Conservation (phyloP, 139 green algal genomes). For the Mychonastes homosphaera region DNA sequence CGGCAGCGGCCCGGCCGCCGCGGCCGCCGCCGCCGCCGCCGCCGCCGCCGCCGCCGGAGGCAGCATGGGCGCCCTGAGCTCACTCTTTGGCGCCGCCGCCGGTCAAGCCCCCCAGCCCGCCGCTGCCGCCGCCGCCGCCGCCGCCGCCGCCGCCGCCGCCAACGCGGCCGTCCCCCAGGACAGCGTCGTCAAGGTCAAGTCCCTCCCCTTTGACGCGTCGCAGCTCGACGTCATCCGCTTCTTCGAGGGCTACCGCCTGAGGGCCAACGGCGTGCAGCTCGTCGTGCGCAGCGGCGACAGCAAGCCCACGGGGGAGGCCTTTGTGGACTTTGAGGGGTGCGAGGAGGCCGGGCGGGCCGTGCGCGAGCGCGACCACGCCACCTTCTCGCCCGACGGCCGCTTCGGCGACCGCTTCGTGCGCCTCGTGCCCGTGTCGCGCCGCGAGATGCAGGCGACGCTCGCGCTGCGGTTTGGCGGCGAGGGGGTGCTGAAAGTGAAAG, state of each 20-base stretch:
- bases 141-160: too few relatives aligned
- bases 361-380: slow-evolving; percentile 49
- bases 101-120: background rate
- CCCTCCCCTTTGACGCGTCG: slow-evolving; percentile 49
- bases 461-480: slow-evolving; percentile 53
- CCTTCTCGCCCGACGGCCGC: slow-evolving; percentile 50
- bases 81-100: too few relatives aligned
- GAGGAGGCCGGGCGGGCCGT: slow-evolving; percentile 48
- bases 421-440: slow-evolving; percentile 43
- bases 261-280: slow-evolving; percentile 53
- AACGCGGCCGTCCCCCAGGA: slow-evolving; percentile 28
- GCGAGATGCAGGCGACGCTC: slow-evolving; percentile 55
- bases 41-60: too few relatives aligned
- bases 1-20: too few relatives aligned
- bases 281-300: slow-evolving; percentile 48
- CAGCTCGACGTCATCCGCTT: slow-evolving; percentile 57
- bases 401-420: slow-evolving; percentile 54
- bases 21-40: too few relatives aligned
- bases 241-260: slow-evolving; percentile 44
- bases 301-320: slow-evolving; percentile 57
- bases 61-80: too few relatives aligned
- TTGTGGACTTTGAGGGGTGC: slow-evolving; percentile 57
- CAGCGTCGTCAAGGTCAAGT: slow-evolving; percentile 61
- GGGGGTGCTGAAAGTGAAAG: slow-evolving; percentile 62
- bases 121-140: too few relatives aligned